These are phyloP conservation scores for Lachancea sp. DNA, from an alignment of 805 yeast genomes.

Conservation along the genomic window DNA sequence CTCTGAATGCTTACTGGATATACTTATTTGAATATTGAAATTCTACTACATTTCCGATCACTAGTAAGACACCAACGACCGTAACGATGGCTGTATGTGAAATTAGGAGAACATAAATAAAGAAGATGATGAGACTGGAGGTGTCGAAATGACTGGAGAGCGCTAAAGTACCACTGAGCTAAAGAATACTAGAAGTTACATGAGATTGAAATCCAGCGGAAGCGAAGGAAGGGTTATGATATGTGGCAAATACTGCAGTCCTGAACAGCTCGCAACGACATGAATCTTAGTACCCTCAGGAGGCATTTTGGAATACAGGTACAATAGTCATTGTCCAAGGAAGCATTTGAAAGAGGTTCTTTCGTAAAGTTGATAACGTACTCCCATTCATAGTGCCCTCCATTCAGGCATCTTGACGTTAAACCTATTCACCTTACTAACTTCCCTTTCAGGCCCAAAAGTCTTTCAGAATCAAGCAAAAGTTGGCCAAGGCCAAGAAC, in stretches of 20 bases:
- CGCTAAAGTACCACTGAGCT: no score
- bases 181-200: no score
- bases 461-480: conserved; percentile 95
- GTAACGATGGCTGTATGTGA: conserved; percentile 10
- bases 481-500: conserved; percentile 97
- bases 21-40: conserved; percentile 2
- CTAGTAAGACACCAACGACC: conserved; percentile 3
- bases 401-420: not conserved
- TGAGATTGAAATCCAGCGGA: no score
- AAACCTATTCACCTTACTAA: conserved; percentile 1
- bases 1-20: not conserved
- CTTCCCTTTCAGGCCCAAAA: conserved; percentile 67
- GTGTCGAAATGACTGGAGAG: not conserved
- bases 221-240: no score
- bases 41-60: not conserved
- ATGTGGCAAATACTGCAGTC: no score
- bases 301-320: not conserved
- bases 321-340: not conserved
- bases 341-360: no score
- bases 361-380: no score
- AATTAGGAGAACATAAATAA: not conserved
- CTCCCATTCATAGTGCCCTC: no score
- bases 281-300: no score
- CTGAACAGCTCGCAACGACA: no score
- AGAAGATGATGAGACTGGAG: not conserved